phyloP scores from a whole-genome alignment of 2,329 filamentous ascomycete genomes.

The Trichoderma atroviride region DNA sequence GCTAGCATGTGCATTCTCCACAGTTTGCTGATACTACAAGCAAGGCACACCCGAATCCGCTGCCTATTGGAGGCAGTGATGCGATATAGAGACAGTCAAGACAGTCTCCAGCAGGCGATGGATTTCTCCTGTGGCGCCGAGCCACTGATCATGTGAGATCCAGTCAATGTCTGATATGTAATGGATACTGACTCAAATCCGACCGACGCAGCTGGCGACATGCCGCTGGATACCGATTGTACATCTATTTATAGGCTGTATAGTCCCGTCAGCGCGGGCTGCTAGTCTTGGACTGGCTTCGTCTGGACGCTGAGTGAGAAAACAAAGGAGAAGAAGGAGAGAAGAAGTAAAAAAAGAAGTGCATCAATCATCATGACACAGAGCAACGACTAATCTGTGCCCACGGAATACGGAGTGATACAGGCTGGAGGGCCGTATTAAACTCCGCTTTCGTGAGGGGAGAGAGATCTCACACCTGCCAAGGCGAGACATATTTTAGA shows the following conservation, averaged over 20 bases:
- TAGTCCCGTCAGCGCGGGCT: conserved; percentile 15
- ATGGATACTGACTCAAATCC: not conserved
- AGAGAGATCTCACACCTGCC: not conserved
- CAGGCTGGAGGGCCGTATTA: not conserved
- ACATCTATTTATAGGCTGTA: conserved; percentile 19
- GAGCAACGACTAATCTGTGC: not conserved
- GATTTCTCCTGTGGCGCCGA: not conserved
- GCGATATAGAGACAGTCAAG: not conserved
- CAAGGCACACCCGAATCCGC: not conserved
- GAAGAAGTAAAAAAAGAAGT: not conserved
- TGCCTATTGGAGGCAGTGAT: not conserved
- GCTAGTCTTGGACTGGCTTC: conserved; percentile 11
- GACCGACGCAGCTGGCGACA: not conserved
- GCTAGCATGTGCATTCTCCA: not conserved
- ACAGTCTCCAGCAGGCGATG: not conserved
- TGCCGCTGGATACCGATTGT: not conserved
- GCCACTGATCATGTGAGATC: conserved; percentile 6
- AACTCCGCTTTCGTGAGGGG: not conserved
- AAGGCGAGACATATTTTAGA: conserved; percentile 1
- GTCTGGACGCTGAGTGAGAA: conserved; percentile 14
- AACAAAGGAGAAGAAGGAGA: not conserved
- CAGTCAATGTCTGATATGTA: not conserved
- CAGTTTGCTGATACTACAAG: not conserved
- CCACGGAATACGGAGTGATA: conserved; percentile 6
- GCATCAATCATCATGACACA: not conserved